Conservation (phyloP, 2,329 filamentous ascomycete genomes). For the Verticillium longisporum region DNA sequence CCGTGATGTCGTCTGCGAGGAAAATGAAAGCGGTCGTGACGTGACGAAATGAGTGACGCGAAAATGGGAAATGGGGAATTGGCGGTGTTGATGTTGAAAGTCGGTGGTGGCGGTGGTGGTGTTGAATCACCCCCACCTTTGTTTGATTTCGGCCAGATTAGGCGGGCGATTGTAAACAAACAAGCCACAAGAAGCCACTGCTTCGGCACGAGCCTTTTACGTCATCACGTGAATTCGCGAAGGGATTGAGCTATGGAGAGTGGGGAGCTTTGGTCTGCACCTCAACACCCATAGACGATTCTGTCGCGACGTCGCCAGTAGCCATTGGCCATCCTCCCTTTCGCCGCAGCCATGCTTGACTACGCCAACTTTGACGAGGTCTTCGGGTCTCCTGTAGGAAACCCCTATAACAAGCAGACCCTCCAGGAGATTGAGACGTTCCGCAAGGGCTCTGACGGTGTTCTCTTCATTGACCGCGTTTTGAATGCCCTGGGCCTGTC, state of each 20-base stretch:
- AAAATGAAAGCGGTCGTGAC: slow-evolving; percentile 1
- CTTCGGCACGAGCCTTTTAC: neutral
- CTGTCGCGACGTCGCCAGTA: neutral
- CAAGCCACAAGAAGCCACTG: slow-evolving; percentile 4
- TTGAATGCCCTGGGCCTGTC: slow-evolving; percentile 62
- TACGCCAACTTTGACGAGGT: slow-evolving; percentile 62
- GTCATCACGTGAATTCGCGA: slow-evolving; percentile 4
- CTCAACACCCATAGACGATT: neutral
- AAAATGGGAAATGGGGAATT: neutral
- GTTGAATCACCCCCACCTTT: slow-evolving; percentile 2
- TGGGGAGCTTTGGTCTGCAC: slow-evolving; percentile 4
- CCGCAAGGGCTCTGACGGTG: slow-evolving; percentile 61
- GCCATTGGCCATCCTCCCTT: neutral
- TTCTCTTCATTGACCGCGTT: slow-evolving; percentile 75
- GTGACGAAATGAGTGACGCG: neutral
- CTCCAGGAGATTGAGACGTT: slow-evolving; percentile 58
- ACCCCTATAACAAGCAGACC: slow-evolving; percentile 54
- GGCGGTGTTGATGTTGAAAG: neutral
- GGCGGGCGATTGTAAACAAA: slow-evolving; percentile 12
- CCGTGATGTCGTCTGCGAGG: neutral
- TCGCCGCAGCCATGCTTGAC: slow-evolving; percentile 44
- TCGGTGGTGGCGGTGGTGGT: neutral
- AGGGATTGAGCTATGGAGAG: slow-evolving; percentile 5
- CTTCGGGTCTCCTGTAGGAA: slow-evolving; percentile 54
- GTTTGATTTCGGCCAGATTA: slow-evolving; percentile 12